Conservation (phyloP, 225 moss, liverwort and hornwort genomes). For the Polytrichum commune region DNA sequence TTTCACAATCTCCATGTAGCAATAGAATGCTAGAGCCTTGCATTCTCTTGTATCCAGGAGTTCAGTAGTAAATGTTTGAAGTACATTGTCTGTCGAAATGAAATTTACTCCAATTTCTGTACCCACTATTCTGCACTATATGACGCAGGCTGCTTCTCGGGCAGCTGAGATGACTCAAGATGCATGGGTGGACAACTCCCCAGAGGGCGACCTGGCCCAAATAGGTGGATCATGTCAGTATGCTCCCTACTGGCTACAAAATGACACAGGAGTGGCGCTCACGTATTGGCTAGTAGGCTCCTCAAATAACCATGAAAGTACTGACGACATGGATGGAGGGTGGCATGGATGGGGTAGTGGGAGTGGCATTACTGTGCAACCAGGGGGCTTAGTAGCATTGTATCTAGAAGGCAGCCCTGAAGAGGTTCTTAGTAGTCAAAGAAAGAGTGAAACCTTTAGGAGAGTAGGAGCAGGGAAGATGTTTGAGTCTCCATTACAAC, state of each 20-base stretch:
- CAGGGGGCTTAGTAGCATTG: constrained; percentile 73
- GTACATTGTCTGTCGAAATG: too few species aligned
- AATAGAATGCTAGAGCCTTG: too few species aligned
- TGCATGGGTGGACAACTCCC: constrained; percentile 54
- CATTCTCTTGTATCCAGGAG: too few species aligned
- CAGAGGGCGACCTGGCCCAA: constrained; percentile 22
- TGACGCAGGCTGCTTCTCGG: constrained; percentile 77
- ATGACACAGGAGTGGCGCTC: constrained; percentile 85
- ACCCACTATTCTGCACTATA: neutral
- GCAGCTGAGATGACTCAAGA: constrained; percentile 83
- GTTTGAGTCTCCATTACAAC: constrained; percentile 60
- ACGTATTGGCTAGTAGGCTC: constrained; percentile 79
- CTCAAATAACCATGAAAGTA: constrained; percentile 41
- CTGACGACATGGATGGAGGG: constrained; percentile 44
- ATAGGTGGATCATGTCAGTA: constrained; percentile 53
- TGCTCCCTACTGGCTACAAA: constrained; percentile 98
- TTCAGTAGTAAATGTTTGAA: too few species aligned
- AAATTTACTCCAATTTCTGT: too few species aligned
- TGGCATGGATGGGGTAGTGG: constrained; percentile 51
- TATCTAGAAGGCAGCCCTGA: constrained; percentile 81
- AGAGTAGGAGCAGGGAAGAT: constrained; percentile 60
- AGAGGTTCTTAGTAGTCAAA: constrained; percentile 60
- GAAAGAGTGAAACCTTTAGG: constrained; percentile 48
- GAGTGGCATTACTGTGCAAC: constrained; percentile 59
- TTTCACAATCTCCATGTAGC: too few species aligned